Evolutionary conservation across 352 stramenopile species (phyloP), one percentile per base, ranked within the genome.

Genomic region (Phytophthora fragariae): DNA sequence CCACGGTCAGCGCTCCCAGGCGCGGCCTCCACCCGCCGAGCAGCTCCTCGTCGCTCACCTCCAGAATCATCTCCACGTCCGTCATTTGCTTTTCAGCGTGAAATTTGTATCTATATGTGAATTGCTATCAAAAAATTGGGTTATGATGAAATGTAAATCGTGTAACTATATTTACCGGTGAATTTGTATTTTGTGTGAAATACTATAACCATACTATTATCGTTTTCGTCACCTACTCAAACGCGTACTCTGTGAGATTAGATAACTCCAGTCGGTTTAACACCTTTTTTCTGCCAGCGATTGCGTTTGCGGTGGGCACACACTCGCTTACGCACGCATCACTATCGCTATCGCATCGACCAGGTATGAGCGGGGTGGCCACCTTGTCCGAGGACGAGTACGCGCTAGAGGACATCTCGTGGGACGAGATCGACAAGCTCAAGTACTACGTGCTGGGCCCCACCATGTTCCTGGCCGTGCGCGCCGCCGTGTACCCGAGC

Each of bases 371-470:
- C 62, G 44, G 58, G 4, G 70, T 79, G 31, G 52, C 60, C 29
- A 71, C 62, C 27, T 56, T 70, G 58, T 65, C 64, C 12, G 65
- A 83, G 57, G 76, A 80, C 57, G 64, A 82, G 41, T 72, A 82
- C 21, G 55, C 59, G 54, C 73, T 89, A n/a, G 82, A 94, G 70
- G 86, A 95, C 75, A 97, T 95, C 61, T 84, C 86, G n/a, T 97
- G 90, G 90, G 90, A 97, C 70, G 89, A 97, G 68, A 88, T 97
- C 39, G 87, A 97, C 79, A 96, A 96, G 77, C 75, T 80, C 64
- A 92, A 88, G 64, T 97, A 96, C 71, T 97, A 90, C 65, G 68
- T 95, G n/a, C 72, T 96, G 3, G 89, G 91, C 0, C 91, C 91
- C 21, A 90, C 84, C 56, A 89, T 94, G 68, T 95, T 96, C 67